Conservation (phyloP, 2,329 filamentous ascomycete species). For the Fusarium sp. region DNA sequence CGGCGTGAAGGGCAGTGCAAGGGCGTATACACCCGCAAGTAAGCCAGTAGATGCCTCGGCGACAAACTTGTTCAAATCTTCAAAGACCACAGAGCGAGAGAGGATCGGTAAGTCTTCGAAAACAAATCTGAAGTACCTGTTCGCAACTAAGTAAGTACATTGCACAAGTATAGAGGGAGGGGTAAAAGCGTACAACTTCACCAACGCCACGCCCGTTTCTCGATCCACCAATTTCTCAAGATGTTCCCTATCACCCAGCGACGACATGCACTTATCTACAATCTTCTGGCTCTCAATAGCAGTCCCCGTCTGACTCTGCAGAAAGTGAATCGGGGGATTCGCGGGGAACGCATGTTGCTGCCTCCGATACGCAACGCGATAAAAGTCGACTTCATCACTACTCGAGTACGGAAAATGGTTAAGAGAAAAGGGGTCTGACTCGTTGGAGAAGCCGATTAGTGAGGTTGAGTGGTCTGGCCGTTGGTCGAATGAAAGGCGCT, state of each 20-base stretch:
- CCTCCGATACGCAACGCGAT: neutral
- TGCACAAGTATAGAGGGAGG: fast-evolving
- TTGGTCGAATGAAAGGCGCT: neutral
- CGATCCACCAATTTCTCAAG: neutral
- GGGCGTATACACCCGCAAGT: neutral
- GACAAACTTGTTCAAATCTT: neutral
- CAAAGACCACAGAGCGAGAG: neutral
- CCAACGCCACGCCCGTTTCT: neutral
- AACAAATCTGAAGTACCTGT: neutral
- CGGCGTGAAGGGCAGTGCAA: neutral
- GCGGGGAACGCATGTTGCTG: neutral
- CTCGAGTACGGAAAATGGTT: neutral
- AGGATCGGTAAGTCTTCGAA: neutral
- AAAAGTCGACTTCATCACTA: constrained; percentile 5
- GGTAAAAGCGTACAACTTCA: neutral
- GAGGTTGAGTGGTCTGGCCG: neutral
- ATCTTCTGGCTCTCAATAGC: neutral
- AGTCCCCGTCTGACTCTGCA: neutral
- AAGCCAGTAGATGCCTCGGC: neutral
- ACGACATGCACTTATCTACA: neutral
- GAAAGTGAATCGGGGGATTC: neutral
- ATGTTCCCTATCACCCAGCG: neutral
- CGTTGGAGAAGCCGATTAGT: neutral
- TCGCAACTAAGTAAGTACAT: neutral
- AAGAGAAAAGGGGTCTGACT: neutral